A percentile compares a stretch with the other conserved stretches of the same genome.
These are phyloP conservation scores for Salix purpurea DNA, from an alignment of 345 rosid species.

Conservation along the genomic window DNA sequence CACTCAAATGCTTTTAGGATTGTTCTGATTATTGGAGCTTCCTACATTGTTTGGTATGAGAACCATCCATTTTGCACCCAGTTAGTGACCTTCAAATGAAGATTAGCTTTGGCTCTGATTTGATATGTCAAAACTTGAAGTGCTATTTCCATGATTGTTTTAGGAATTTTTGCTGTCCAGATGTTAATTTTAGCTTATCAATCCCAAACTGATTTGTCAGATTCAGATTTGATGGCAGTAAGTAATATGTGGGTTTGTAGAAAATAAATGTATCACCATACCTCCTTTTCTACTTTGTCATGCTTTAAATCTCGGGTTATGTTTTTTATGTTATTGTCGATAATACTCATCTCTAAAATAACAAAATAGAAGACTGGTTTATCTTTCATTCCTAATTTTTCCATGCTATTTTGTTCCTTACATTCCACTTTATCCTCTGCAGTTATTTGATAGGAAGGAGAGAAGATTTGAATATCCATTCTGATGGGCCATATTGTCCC, in stretches of 20 bases:
- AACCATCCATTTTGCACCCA: conserved; percentile 90
- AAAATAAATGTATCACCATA: neutral
- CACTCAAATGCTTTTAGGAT: conserved; percentile 78
- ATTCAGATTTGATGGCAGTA: neutral
- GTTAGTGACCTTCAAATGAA: conserved; percentile 84
- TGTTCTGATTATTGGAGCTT: conserved; percentile 90
- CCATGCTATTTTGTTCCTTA: neutral
- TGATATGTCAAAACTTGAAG: conserved; percentile 68
- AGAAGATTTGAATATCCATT: conserved; percentile 86
- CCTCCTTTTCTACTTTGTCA: neutral
- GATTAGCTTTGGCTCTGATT: conserved; percentile 80
- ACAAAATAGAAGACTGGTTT: neutral
- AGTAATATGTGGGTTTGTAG: neutral
- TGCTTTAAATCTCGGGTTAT: neutral
- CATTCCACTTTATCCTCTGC: conserved; percentile 16
- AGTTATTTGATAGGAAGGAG: conserved; percentile 92
- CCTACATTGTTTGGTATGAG: conserved; percentile 77
- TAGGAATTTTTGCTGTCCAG: conserved; percentile 67
- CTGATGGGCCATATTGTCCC: conserved; percentile 87
- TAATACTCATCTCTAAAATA: neutral
- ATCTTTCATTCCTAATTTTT: neutral
- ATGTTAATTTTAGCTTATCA: conserved; percentile 75
- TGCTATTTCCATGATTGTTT: conserved; percentile 81
- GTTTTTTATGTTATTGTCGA: neutral
- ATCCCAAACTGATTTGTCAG: conserved; percentile 78